phyloP scores from a whole-genome alignment of 2,329 filamentous ascomycete genomes.

The Aspergillus sp. region DNA sequence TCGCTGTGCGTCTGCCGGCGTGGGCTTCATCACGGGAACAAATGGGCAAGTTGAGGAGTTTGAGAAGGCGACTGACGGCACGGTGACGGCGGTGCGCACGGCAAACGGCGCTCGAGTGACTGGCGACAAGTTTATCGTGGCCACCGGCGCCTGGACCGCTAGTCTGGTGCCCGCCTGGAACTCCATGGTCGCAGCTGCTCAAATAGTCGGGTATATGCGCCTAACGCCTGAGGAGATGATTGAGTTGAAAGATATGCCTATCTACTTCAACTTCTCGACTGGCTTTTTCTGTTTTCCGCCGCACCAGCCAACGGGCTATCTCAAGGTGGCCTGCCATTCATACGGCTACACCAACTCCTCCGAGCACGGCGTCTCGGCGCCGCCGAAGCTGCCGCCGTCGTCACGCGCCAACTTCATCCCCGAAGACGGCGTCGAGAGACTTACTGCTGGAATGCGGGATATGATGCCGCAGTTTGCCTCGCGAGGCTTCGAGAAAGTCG shows the following conservation, averaged over 20 bases:
- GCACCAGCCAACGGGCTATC: slow-evolving; percentile 26
- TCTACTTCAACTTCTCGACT: slow-evolving; percentile 46
- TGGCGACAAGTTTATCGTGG: slow-evolving; percentile 71
- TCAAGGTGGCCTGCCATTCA: slow-evolving; percentile 67
- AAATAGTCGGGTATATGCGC: slow-evolving; percentile 71
- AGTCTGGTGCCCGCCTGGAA: slow-evolving; percentile 71
- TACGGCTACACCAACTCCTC: slow-evolving; percentile 56
- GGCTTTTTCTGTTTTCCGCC: slow-evolving; percentile 53
- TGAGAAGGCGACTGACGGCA: slow-evolving; percentile 33
- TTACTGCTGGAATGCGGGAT: slow-evolving; percentile 57
- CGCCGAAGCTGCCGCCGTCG: slow-evolving; percentile 17
- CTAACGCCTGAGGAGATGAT: slow-evolving; percentile 68
- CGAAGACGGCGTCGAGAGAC: slow-evolving; percentile 56
- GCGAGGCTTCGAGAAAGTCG: slow-evolving; percentile 58
- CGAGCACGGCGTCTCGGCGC: slow-evolving; percentile 19
- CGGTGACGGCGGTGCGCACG: slow-evolving; percentile 58
- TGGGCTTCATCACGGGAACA: slow-evolving; percentile 25
- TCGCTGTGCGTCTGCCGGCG: slow-evolving; percentile 24
- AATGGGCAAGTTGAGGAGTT: slow-evolving; percentile 34
- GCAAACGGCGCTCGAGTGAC: slow-evolving; percentile 47
- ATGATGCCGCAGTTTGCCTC: slow-evolving; percentile 58
- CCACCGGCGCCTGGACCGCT: slow-evolving; percentile 81
- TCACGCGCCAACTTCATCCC: slow-evolving; percentile 33
- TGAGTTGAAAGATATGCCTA: slow-evolving; percentile 63
- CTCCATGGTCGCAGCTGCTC: slow-evolving; percentile 72